Evolutionary conservation across 164 flowering plant species (phyloP), one percentile per base, ranked within the genome.

Genomic region (Macadamia integrifolia): DNA sequence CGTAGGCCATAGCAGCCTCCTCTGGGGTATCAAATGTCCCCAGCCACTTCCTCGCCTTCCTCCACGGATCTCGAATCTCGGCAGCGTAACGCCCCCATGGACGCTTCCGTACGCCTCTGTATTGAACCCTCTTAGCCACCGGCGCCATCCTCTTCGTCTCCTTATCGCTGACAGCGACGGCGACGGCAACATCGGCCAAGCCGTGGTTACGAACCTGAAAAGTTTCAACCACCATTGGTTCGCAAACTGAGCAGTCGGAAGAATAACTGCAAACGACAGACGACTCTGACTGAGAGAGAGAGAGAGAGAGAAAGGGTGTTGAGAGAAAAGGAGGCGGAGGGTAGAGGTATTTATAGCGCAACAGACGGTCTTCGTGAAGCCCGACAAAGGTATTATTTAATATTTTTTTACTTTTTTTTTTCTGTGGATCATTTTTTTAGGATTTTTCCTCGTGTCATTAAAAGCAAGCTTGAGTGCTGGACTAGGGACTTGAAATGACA

Each of bases 81-180:
- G 86, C 86, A 0, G 86, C 86, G 74, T 67, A 83, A 15, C 86
- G 73, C 5, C 86, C 86, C 86, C 86, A 83, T 3, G 86, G 86
- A 44, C 86, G 70, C 76, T 80, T 83, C 30, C 86, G 49, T 9
- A 83, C 86, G 28, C 86, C 86, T 63, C 86, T 69, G 50, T 75
- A 83, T 48, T 79, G 86, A 58, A 68, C 67, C 59, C 75, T 80
- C 58, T 75, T 77, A 5, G 49, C 61, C 31, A 71, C 64, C 42
- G 23, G 48, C 40, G 42, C 62, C 8, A 66, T 66, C 12, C 67
- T 12, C 40, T n/a, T 52, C 32, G 72, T 46, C 12, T 46, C 59
- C 43, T 63, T 30, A 42, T 60, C 66, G 28, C 58, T 56, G 31
- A 52, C 42, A 62, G 3, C 5, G 5, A 5, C 40, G 31, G 52